A percentile compares a stretch with the other conserved stretches of the same genome.
Conservation (phyloP, 805 yeast genomes). For the Lipomyces chichibuensis region DNA sequence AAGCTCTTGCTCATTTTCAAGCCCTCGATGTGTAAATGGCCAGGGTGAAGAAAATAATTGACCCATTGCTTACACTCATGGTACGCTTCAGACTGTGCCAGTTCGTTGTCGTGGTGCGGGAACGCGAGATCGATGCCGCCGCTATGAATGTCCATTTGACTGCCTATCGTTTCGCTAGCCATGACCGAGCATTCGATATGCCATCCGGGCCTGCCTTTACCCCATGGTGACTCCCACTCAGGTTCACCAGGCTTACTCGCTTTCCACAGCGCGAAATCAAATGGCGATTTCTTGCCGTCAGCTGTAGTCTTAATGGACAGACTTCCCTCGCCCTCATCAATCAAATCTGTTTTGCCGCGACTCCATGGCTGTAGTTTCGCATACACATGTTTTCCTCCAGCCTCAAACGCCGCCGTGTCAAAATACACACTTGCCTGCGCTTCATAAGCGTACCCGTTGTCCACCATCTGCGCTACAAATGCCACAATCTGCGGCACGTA, state of each 20-base stretch:
- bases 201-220: constrained; percentile 98
- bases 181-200: constrained; percentile 98
- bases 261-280: constrained; percentile 97
- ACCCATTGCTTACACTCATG: constrained; percentile 93
- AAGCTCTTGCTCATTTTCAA: constrained; percentile 96
- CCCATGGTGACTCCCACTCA: constrained; percentile 95
- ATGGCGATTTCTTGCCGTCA: constrained; percentile 67
- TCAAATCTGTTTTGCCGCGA: constrained; percentile 80
- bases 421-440: constrained; percentile 94
- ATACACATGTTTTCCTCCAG: constrained; percentile 70
- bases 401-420: constrained; percentile 82
- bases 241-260: constrained; percentile 97
- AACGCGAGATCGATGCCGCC: constrained; percentile 98
- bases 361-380: constrained; percentile 99
- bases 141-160: constrained; percentile 87
- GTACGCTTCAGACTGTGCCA: constrained; percentile 95
- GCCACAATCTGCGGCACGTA: constrained; percentile 88
- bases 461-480: constrained; percentile 74
- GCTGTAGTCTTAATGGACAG: constrained; percentile 51
- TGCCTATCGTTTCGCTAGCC: constrained; percentile 89
- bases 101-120: constrained; percentile 98
- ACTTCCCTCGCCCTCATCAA: constrained; percentile 95
- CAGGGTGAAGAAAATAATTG: constrained; percentile 93
- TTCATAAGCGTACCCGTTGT: constrained; percentile 77
- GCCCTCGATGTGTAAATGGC: constrained; percentile 97